Conservation (phyloP, 2,329 filamentous ascomycete species). For the Aspergillus fischeri region DNA sequence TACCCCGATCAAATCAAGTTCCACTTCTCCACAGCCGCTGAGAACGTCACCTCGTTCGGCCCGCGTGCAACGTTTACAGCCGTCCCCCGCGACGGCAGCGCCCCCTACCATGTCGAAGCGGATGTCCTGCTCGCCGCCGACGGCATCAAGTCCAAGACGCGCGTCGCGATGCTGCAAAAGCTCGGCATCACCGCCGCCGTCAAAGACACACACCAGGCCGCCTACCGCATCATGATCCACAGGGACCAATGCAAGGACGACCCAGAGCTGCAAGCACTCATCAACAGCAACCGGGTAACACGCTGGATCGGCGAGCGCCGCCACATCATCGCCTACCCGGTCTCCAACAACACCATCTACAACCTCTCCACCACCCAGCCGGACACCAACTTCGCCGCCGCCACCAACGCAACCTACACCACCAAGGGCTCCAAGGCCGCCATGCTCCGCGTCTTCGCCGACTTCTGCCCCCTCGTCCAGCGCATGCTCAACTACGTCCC, state of each 20-base stretch:
- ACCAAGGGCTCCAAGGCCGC: slow-evolving; percentile 57
- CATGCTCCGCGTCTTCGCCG: slow-evolving; percentile 57
- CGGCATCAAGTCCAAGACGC: slow-evolving; percentile 50
- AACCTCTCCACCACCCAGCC: slow-evolving; percentile 63
- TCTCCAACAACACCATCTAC: slow-evolving; percentile 61
- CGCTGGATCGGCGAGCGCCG: slow-evolving; percentile 64
- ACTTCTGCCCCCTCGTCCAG: slow-evolving; percentile 59
- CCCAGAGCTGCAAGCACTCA: slow-evolving; percentile 52
- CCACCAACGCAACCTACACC: slow-evolving; percentile 59
- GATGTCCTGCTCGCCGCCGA: slow-evolving; percentile 53
- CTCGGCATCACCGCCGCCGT: slow-evolving; percentile 39
- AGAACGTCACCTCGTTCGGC: slow-evolving; percentile 53
- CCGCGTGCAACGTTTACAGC: slow-evolving; percentile 59
- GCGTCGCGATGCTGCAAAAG: slow-evolving; percentile 40
- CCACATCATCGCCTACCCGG: slow-evolving; percentile 65
- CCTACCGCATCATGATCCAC: slow-evolving; percentile 53
- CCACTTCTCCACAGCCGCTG: slow-evolving; percentile 59
- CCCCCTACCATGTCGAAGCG: slow-evolving; percentile 46
- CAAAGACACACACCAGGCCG: slow-evolving; percentile 49
- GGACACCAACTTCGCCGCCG: slow-evolving; percentile 56
- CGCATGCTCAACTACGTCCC: slow-evolving; percentile 59
- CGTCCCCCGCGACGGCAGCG: slow-evolving; percentile 50
- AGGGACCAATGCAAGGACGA: slow-evolving; percentile 43
- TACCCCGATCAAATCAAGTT: slow-evolving; percentile 60
- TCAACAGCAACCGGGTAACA: slow-evolving; percentile 55